Percentiles rank a stretch among this genome's conserved stretches.
Evolutionary conservation across 2,329 filamentous ascomycete species (phyloP).

Genomic region (Xylaria sp.): DNA sequence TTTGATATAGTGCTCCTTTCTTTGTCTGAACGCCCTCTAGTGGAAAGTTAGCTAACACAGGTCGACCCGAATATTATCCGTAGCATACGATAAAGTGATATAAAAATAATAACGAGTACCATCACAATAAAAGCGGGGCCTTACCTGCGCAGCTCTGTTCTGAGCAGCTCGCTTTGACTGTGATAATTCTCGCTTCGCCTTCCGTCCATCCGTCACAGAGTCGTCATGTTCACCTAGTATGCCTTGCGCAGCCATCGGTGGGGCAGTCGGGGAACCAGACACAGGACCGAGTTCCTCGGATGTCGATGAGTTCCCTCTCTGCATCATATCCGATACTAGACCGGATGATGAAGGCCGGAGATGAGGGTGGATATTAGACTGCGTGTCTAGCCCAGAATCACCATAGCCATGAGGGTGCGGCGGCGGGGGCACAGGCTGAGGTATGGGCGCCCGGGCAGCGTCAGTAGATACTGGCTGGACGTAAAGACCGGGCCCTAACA

Average conservation of each 20-base stretch:
- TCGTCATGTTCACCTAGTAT: slow-evolving; percentile 44
- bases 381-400: slow-evolving; percentile 32
- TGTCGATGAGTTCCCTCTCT: slow-evolving; percentile 38
- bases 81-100: not conserved
- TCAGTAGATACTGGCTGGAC: slow-evolving; percentile 28
- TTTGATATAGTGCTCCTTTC: slow-evolving; percentile 98
- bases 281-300: slow-evolving; percentile 40
- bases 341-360: slow-evolving; percentile 35
- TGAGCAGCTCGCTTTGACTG: slow-evolving; percentile 96
- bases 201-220: slow-evolving; percentile 61
- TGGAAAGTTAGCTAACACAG: slow-evolving; percentile 17
- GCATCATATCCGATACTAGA: slow-evolving; percentile 41
- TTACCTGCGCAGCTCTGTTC: slow-evolving; percentile 94
- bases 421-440: slow-evolving; percentile 32
- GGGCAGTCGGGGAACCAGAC: slow-evolving; percentile 36
- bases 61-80: not conserved
- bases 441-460: slow-evolving; percentile 27
- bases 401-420: slow-evolving; percentile 39
- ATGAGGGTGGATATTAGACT: slow-evolving; percentile 38
- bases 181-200: slow-evolving; percentile 88
- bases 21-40: slow-evolving; percentile 93
- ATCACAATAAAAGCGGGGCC: slow-evolving; percentile 40
- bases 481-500: slow-evolving; percentile 30
- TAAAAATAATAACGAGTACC: not conserved
- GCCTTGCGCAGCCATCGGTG: slow-evolving; percentile 41